Evolutionary conservation across 192 early-diverging fungal genomes (phyloP), one percentile per base, ranked within the genome.

Genomic region (Mortierella claussenii): DNA sequence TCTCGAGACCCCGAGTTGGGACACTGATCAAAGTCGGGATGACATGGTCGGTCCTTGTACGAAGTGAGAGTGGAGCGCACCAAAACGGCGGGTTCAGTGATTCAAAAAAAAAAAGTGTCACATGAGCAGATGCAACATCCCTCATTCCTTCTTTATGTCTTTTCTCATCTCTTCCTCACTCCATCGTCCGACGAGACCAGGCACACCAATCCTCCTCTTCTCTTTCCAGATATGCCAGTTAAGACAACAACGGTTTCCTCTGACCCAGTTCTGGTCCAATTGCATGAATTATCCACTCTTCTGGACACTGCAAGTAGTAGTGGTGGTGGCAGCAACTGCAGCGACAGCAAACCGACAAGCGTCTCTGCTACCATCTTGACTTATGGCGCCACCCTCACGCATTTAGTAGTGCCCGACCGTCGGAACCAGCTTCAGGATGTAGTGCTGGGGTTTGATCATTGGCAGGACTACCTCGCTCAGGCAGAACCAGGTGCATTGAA

Each of bases 381-480:
- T 7, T 90, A 89, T 82, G 94, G 94, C 11, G 91, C 86, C 10
- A 87, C 86, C 6, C 43, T 95, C 20, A 87, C 83, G 0, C 85
- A 90, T 45, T 82, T 94, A 18, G 48, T 88, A 0, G 79, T 84
- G 37, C 79, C 61, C n/a, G 89, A 93, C 69, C 80, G 81, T 28
- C 55, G 65, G 12, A 84, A 85, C 33, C 58, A 79, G 10, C 24
- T 60, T 26, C 83, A 86, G 32, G 94, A 96, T 68, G 76, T 95
- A 50, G 87, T 90, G 17, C 79, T 92, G 2, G 96, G 96, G 2
- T 96, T 92, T 62, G 83, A 86, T 52, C 81, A 76, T 43, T 84
- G 85, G 68, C 75, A 90, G 33, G 60, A 61, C 17, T 86, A 84
- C 55, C 45, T 66, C 12, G 63, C 55, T 0, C 71, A 75, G 24